Conservation (phyloP, 176 grass and related monocot genomes). For the Avena insularis region DNA sequence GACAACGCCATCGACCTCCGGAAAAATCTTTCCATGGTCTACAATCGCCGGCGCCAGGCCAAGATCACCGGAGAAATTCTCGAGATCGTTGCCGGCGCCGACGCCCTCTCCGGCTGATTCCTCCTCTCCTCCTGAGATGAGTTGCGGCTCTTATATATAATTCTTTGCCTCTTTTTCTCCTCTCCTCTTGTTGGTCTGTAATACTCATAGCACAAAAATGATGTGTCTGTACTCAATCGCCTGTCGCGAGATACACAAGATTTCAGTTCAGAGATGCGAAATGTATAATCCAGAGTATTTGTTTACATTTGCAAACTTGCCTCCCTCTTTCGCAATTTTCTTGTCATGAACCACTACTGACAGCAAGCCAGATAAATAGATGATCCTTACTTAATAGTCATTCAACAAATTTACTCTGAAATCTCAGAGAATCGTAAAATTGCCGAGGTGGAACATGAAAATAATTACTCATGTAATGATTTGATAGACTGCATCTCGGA, state of each 20-base stretch:
- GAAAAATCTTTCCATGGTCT: constrained; percentile 57
- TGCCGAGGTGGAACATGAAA: no score
- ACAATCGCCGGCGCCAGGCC: constrained; percentile 81
- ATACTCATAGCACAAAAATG: no score
- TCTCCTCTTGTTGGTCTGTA: not conserved
- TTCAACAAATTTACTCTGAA: no score
- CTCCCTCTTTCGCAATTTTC: not conserved
- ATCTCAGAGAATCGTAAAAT: no score
- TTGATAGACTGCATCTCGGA: no score
- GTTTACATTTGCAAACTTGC: not conserved
- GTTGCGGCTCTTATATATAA: constrained; percentile 48
- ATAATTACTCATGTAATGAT: no score
- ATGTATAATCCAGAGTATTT: constrained; percentile 47
- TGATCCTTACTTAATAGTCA: not conserved
- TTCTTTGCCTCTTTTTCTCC: constrained; percentile 28
- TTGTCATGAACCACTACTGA: not conserved
- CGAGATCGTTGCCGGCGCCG: constrained; percentile 78
- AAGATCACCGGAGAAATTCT: constrained; percentile 95
- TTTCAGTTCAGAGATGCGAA: constrained; percentile 51
- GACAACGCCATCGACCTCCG: constrained; percentile 79
- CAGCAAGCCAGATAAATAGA: not conserved
- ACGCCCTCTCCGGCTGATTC: constrained; percentile 44
- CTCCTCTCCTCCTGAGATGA: not conserved
- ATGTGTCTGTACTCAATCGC: not conserved
- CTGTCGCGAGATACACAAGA: constrained; percentile 42